Evolutionary conservation across 2,329 filamentous ascomycete species (phyloP), one percentile per base, ranked within the genome.

Genomic region (Graphilbum ipis-grandicollis): DNA sequence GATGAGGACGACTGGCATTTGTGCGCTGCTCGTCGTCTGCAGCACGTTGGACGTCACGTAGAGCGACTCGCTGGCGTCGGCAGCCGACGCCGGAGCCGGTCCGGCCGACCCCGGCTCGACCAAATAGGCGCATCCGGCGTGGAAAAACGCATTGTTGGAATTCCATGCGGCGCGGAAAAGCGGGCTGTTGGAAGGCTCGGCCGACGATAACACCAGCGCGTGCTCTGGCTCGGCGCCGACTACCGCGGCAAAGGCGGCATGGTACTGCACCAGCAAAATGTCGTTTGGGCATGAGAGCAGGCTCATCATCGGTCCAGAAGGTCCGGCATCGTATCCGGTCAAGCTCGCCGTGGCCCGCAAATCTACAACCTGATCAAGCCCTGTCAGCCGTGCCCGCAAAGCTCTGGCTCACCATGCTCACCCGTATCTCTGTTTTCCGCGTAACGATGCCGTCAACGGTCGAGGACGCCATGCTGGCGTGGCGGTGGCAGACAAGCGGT

Each of bases 151-250:
- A 28, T 59, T 63, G 14, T 52, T 52, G 19, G 58, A 58, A 6
- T n/a, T n/a, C n/a, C 62, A 65, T 5, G 56, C 60, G 34, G 54
- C 53, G 44, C 60, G 51, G 44, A 66, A 68, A 46, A 66, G 60
- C 8, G 61, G 57, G 29, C 58, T 63, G 14, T 52, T 52, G 19
- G 58, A 58, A 6, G 52, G 47, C 19, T 56, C 52, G 5, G 49
- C 44, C 0, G 60, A 56, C 5, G 58, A 58, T 19, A 65, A 52
- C 9, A 66, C 49, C 13, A 62, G 54, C 4, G 59, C 57, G 36
- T 57, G 56, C 1, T 42, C 50, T 7, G 56, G 54, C 3, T 42
- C 41, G 4, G 45, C 26, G 9, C 58, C 57, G 28, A 56, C 47
- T 5, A 65, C 36, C 0, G 40, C 38, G n/a, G 31, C 37, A 36